Evolutionary conservation across 2,329 filamentous ascomycete genomes (phyloP), one percentile per base, ranked within the genome.

Genomic region (Pseudofabraea citricarpa): DNA sequence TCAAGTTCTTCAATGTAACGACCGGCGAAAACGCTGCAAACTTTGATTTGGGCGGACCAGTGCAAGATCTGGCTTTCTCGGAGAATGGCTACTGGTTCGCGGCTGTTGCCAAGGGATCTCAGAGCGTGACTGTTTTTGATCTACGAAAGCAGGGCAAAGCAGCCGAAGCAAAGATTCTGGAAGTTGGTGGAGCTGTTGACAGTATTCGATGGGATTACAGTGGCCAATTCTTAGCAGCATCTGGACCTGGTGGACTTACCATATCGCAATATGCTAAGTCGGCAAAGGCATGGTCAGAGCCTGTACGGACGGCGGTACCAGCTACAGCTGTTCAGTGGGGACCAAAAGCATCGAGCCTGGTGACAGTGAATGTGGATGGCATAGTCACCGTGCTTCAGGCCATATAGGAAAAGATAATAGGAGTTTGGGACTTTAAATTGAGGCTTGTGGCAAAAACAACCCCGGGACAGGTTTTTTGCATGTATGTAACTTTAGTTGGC

Each of bases 41-140:
- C 43, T 95, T 94, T 64, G 70, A 67, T 16, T 67, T 85, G 1
- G 79, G 76, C 6, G 80, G 81, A 0, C 81, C 90, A 0, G 76
- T 96, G 3, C 80, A 87, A 56, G 79, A 81, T 9, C 69, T 98
- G 31, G 75, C 78, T 46, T 98, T 98, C 67, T 96, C 90, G 0
- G 93, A 98, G 65, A 98, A 98, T 56, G 93, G 93, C 19, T 95
- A 87, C 57, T 97, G 90, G 88, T 83, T 98, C 51, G 91, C 91
- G 2, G 86, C 89, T 5, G 83, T 84, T 6, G 81, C 85, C 46
- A 83, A 89, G 64, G 83, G 81, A 22, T 87, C 90, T 52, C 86
- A 81, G 18, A 83, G 75, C 19, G 83, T 95, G 27, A 87, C 87
- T 8, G 81, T 97, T 43, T 97, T 94, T 73, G 91, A 97, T 64